These are phyloP conservation scores for Talaromyces sp. DNA, from an alignment of 2,329 filamentous ascomycete species.

Conservation along the genomic window DNA sequence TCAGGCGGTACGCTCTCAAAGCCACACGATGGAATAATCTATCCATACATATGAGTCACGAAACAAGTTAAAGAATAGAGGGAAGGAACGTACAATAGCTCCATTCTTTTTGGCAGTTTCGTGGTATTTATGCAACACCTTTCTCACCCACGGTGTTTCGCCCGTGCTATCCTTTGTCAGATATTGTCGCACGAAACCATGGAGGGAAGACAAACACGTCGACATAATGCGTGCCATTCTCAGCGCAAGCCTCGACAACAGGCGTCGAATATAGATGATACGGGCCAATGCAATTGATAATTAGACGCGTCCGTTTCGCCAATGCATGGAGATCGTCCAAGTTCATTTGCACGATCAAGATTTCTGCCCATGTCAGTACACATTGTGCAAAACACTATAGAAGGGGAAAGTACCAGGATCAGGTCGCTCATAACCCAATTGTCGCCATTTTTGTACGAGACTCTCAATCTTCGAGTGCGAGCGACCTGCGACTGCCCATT, in stretches of 20 bases:
- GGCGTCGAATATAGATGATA: constrained; percentile 64
- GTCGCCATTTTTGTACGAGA: constrained; percentile 65
- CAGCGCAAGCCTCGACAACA: constrained; percentile 63
- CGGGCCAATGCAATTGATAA: constrained; percentile 63
- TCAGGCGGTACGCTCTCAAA: constrained; percentile 63
- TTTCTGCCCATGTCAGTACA: constrained; percentile 30
- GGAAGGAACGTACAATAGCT: constrained; percentile 52
- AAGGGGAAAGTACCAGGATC: constrained; percentile 63
- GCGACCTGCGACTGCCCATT: constrained; percentile 85
- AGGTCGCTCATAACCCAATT: constrained; percentile 65
- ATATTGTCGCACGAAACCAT: constrained; percentile 1
- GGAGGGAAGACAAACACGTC: constrained; percentile 50
- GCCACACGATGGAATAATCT: constrained; percentile 61
- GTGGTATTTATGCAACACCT: constrained; percentile 63
- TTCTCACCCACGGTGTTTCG: constrained; percentile 63
- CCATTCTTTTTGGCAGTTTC: constrained; percentile 58
- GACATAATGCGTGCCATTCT: constrained; percentile 65
- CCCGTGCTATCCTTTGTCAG: constrained; percentile 49
- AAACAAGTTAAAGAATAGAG: not conserved
- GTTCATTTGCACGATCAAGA: constrained; percentile 50
- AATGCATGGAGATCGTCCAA: constrained; percentile 52
- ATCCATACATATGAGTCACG: constrained; percentile 20
- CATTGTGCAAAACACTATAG: no score
- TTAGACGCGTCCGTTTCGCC: constrained; percentile 55
- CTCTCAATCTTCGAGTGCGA: constrained; percentile 71